These are phyloP conservation scores for Lentinula novae-zelandiae DNA, from an alignment of 1,284 basidiomycete species.

Conservation along the genomic window DNA sequence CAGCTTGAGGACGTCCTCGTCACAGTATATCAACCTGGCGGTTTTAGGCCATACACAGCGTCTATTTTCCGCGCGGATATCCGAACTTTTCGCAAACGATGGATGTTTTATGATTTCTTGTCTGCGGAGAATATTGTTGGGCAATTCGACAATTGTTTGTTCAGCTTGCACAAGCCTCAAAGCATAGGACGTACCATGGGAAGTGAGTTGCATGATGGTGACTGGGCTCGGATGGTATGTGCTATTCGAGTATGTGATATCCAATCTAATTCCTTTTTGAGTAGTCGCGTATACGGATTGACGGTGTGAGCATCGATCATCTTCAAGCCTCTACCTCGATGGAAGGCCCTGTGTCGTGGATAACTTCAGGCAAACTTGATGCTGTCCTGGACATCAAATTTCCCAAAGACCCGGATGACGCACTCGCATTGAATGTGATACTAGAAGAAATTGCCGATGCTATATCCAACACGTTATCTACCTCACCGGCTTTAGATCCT, in stretches of 20 bases:
- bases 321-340: conserved; percentile 82
- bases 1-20: conserved; percentile 91
- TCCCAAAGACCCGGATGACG: conserved; percentile 76
- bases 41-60: conserved; percentile 91
- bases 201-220: conserved; percentile 75
- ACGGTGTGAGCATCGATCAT: conserved; percentile 97
- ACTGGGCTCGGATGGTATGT: conserved; percentile 87
- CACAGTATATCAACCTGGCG: conserved; percentile 91
- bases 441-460: conserved; percentile 90
- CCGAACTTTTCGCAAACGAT: conserved; percentile 83
- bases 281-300: conserved; percentile 92
- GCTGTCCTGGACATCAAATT: conserved; percentile 98
- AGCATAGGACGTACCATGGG: conserved; percentile 90
- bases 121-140: conserved; percentile 94
- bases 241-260: conserved; percentile 6
- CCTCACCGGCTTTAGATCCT: conserved; percentile 22
- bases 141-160: conserved; percentile 96
- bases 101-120: conserved; percentile 93
- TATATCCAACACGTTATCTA: conserved; percentile 55
- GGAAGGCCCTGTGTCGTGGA: conserved; percentile 94
- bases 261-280: not conserved
- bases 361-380: conserved; percentile 94
- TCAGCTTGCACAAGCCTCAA: conserved; percentile 96
- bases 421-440: conserved; percentile 82
- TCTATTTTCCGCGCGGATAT: conserved; percentile 96